A percentile compares a stretch with the other conserved stretches of the same genome.
These are phyloP conservation scores for Pyrenochaeta sp. DNA, from an alignment of 2,329 filamentous ascomycete species.

Conservation along the genomic window DNA sequence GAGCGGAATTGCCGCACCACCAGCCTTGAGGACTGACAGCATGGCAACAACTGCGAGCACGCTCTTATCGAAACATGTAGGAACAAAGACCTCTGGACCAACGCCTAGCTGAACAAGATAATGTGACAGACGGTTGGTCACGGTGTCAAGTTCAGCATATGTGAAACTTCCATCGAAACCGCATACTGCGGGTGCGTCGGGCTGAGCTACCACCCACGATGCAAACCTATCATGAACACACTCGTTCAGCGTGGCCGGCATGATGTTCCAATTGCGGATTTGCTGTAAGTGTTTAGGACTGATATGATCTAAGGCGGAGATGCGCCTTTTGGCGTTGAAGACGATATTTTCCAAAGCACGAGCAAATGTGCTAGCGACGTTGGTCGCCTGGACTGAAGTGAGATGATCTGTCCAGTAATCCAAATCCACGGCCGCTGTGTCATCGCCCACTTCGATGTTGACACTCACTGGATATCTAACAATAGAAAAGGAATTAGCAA, in stretches of 20 bases:
- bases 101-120: conserved; percentile 41
- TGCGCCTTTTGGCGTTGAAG: conserved; percentile 40
- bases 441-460: conserved; percentile 58
- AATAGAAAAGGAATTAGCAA: background rate
- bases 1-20: conserved; percentile 46
- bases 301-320: conserved; percentile 49
- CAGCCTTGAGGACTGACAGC: conserved; percentile 50
- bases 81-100: conserved; percentile 43
- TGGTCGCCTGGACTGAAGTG: conserved; percentile 40
- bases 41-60: conserved; percentile 47
- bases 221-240: conserved; percentile 43
- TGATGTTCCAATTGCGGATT: conserved; percentile 41
- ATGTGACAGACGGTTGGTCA: conserved; percentile 37
- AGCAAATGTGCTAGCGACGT: conserved; percentile 43
- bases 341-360: conserved; percentile 48
- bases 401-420: conserved; percentile 47
- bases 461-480: conserved; percentile 54
- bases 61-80: conserved; percentile 52
- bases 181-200: conserved; percentile 41
- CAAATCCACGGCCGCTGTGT: conserved; percentile 39
- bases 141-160: conserved; percentile 38
- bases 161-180: conserved; percentile 45
- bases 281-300: conserved; percentile 47
- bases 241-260: conserved; percentile 40
- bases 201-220: conserved; percentile 30